Percentiles rank a stretch among this genome's conserved stretches.
Evolutionary conservation across 2,329 filamentous ascomycete species (phyloP).

Genomic region (Aspergillus carbonarius): DNA sequence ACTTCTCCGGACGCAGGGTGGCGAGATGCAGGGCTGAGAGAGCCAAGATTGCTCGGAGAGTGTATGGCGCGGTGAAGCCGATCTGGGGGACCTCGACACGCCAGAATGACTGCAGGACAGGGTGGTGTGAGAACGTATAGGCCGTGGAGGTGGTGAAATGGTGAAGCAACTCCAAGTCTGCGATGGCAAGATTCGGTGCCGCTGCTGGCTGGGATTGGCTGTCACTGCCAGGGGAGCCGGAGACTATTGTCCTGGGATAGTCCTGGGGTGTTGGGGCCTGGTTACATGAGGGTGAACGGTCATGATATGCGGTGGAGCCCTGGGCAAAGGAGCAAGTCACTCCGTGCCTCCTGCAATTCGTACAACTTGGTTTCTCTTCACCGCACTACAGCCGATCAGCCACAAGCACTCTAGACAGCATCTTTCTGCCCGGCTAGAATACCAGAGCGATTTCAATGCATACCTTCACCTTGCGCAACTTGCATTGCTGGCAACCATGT

Average conservation of each 20-base stretch:
- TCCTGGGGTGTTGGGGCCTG: background rate
- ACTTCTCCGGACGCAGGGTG: constrained; percentile 35
- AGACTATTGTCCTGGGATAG: background rate
- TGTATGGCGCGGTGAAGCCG: constrained; percentile 48
- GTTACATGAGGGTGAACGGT: too few relatives aligned
- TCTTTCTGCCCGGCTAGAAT: background rate
- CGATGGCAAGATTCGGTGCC: constrained; percentile 23
- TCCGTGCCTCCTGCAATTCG: constrained; percentile 26
- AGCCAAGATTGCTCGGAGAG: constrained; percentile 52
- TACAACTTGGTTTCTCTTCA: constrained; percentile 25
- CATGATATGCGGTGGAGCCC: background rate
- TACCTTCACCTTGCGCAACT: constrained; percentile 32
- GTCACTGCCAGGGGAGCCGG: background rate
- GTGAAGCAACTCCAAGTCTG: constrained; percentile 55
- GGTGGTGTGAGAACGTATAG: constrained; percentile 47
- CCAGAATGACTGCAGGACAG: constrained; percentile 48
- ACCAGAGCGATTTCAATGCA: background rate
- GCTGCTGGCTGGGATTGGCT: background rate
- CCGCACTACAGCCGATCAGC: constrained; percentile 22
- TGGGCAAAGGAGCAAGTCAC: constrained; percentile 20
- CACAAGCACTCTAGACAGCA: background rate
- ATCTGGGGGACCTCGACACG: constrained; percentile 49
- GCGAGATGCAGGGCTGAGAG: constrained; percentile 53
- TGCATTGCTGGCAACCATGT: constrained; percentile 28
- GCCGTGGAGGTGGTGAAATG: constrained; percentile 53